Conservation (phyloP, 2,329 filamentous ascomycete species). For the Colletotrichum caudatum region DNA sequence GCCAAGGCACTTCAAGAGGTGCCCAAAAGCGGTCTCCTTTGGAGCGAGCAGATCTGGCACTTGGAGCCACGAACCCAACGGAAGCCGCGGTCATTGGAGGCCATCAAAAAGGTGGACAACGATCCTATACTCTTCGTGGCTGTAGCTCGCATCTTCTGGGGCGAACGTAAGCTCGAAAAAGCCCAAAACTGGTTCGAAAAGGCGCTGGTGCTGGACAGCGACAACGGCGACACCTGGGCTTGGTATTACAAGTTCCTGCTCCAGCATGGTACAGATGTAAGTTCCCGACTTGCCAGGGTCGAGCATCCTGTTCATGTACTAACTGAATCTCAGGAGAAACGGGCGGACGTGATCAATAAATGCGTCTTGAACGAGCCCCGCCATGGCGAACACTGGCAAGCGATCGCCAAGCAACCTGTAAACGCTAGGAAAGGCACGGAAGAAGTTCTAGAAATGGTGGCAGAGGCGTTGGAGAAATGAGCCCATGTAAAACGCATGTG, state of each 20-base stretch:
- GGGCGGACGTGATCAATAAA: constrained; percentile 84
- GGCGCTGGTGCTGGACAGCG: constrained; percentile 87
- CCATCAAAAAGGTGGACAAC: constrained; percentile 96
- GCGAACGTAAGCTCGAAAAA: constrained; percentile 90
- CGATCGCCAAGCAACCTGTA: constrained; percentile 84
- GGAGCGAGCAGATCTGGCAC: constrained; percentile 96
- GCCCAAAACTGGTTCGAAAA: constrained; percentile 98
- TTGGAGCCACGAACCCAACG: constrained; percentile 92
- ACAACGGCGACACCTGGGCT: constrained; percentile 93
- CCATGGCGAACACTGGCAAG: constrained; percentile 94
- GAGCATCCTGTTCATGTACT: not conserved
- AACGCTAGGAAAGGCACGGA: constrained; percentile 82
- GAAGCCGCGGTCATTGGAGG: constrained; percentile 90
- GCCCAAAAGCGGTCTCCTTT: constrained; percentile 86
- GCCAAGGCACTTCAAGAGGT: constrained; percentile 92
- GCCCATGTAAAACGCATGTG: constrained; percentile 5
- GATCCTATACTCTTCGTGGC: constrained; percentile 91
- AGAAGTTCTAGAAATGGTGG: constrained; percentile 85
- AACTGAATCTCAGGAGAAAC: constrained; percentile 72
- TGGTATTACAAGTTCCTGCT: constrained; percentile 96
- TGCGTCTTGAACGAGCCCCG: constrained; percentile 86
- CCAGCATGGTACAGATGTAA: constrained; percentile 85
- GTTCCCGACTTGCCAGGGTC: not conserved
- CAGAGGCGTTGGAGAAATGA: constrained; percentile 57
- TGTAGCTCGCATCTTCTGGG: constrained; percentile 96